phyloP scores from a whole-genome alignment of 1,139 yeast species.

The Blastobotrys capitulatus region DNA sequence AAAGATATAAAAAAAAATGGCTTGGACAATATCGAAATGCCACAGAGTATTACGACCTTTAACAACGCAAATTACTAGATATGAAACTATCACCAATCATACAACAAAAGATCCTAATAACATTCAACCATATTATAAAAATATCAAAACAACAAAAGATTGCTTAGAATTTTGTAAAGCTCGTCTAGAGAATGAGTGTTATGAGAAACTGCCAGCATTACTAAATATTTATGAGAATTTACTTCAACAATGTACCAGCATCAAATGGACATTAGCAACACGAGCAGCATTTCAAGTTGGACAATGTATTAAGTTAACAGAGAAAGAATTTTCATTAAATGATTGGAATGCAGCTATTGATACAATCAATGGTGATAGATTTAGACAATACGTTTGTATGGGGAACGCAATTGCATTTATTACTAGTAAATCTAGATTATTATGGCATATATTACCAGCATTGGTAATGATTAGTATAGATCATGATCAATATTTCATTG shows the following conservation, averaged over 20 bases:
- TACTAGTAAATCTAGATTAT: background rate
- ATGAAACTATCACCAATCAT: background rate
- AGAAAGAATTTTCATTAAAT: background rate
- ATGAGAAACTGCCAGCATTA: background rate
- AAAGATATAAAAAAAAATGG: too few relatives aligned
- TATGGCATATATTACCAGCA: slow-evolving; percentile 6
- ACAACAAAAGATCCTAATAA: background rate
- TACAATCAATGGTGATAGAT: slow-evolving; percentile 5
- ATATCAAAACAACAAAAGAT: background rate
- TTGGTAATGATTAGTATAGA: slow-evolving; percentile 7
- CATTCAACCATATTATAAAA: background rate
- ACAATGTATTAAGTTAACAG: background rate
- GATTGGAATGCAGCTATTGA: slow-evolving; percentile 9
- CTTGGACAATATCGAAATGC: slow-evolving; percentile 9
- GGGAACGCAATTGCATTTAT: slow-evolving; percentile 9
- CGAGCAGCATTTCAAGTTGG: slow-evolving; percentile 6
- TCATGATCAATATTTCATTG: background rate
- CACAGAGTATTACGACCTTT: slow-evolving; percentile 6
- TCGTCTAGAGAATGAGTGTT: background rate
- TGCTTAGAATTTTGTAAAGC: slow-evolving; percentile 4
- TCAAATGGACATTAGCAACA: background rate
- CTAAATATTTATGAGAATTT: background rate
- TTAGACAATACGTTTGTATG: slow-evolving; percentile 8
- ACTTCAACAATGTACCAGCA: background rate
- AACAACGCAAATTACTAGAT: slow-evolving; percentile 1